Base-by-base conservation (phyloP, 495 filamentous ascomycete species). In the Penicillium desertorum region DNA sequence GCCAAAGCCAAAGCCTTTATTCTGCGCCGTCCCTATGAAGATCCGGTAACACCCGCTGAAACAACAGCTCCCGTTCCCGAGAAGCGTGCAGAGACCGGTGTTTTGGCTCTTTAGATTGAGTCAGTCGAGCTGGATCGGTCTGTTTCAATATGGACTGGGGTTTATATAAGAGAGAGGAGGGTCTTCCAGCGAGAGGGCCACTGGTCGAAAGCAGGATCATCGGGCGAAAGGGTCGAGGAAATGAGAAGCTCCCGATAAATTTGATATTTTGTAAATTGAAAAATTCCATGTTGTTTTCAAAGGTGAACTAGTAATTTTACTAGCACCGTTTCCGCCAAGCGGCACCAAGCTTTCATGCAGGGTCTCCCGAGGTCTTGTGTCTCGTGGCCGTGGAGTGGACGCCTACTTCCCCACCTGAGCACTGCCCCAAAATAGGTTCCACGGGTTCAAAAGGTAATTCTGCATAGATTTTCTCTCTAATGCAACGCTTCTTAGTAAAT, bases 1-100 rank as follows among this genome's bases (percentile, higher is more conserved):
- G 65, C 57, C 0, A 56, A 57, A 11, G 12, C 54, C 14, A 68
- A 50, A 45, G 67, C 65, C 4, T 63, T 68, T 39, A 44, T 70
- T 27, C 59, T 68, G 5, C 60, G 67, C 20, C 56, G 48, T 9
- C 41, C 60, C 2, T 30, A 34, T 19, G 59, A 60, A 51, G 55
- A 61, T 37, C 45, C 53, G 16, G 6, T 9, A 44, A 19, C 42
- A 44, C 42, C 42, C 1, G 42, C 23, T 20, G 42, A 44, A 19
- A 10, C 19, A 44, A 23, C 4, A 44, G 42, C 5, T 44, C 42
- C 9, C 11, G 19, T 23, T 44, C 14, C 42, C 0, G 42, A 23
- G 10, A 44, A 44, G 20, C 42, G 19, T 44, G 42, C 19, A 23
- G 20, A 5, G 10, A 44, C 42, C 23, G 42, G 42, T 44, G 42